Evolutionary conservation across 2,329 filamentous ascomycete species (phyloP).

Genomic region (Alternaria angustiovoidea): DNA sequence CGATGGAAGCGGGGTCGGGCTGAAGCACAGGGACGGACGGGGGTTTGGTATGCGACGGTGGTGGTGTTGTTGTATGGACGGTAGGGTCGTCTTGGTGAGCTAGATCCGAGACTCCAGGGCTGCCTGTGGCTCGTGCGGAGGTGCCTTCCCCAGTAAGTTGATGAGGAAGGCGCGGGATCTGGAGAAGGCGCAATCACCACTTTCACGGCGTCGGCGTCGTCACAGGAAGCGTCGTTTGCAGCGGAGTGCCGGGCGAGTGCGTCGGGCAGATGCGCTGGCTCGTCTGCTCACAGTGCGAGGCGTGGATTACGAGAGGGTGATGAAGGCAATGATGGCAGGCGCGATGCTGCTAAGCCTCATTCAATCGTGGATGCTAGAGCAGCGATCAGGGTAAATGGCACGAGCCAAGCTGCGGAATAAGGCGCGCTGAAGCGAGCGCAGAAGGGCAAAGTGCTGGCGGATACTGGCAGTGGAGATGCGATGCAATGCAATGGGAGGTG

Average conservation of each 20-base stretch:
- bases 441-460: not conserved
- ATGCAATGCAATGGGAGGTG: not conserved
- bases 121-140: slow-evolving; percentile 17
- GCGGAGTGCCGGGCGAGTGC: not conserved
- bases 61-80: slow-evolving; percentile 17
- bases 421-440: slow-evolving; percentile 9
- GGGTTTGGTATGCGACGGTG: slow-evolving; percentile 14
- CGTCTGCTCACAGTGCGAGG: not conserved
- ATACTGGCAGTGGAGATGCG: slow-evolving; percentile 1
- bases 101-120: slow-evolving; percentile 19
- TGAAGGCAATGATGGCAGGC: slow-evolving; percentile 4
- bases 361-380: slow-evolving; percentile 10
- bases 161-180: slow-evolving; percentile 20
- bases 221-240: not conserved
- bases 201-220: not conserved
- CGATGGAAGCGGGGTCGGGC: slow-evolving; percentile 13
- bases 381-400: slow-evolving; percentile 19
- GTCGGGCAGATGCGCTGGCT: not conserved
- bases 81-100: slow-evolving; percentile 18
- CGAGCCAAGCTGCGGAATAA: slow-evolving; percentile 14
- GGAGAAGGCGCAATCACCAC: slow-evolving; percentile 12
- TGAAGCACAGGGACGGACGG: slow-evolving; percentile 5
- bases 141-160: slow-evolving; percentile 18
- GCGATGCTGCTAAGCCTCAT: slow-evolving; percentile 20
- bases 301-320: not conserved